Base-by-base conservation (phyloP, 2,329 filamentous ascomycete genomes). In the Exophiala dermatitidis region DNA sequence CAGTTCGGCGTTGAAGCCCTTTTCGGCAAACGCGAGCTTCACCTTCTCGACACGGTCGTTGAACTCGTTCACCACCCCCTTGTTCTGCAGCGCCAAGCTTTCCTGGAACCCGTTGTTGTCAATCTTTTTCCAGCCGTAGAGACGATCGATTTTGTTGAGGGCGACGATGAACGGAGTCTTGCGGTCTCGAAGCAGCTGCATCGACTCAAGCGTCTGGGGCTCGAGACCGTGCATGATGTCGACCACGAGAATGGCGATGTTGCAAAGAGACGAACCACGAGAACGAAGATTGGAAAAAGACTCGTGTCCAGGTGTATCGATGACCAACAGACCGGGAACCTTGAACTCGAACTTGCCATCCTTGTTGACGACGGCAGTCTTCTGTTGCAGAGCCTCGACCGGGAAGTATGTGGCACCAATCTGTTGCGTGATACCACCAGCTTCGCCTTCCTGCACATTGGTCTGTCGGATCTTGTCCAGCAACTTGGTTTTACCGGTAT, bases 221-320 rank as follows among this genome's bases (percentile, higher is more conserved):
- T 98, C 93, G 44, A 98, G 81, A 68, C 94, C 94, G 81, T 98
- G 93, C 93, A 98, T 97, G 67, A 98, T 98, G 77, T 98, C 93
- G 63, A 98, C 91, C 40, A 98, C 94, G 62, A 98, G 77, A 69
- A 98, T 98, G 65, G 93, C 93, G 74, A 98, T 98, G 77, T 98
- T 98, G 74, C 94, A 98, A 54, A 98, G 87, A 9, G 90, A 97
- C 38, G 93, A 97, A 74, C 93, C 93, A 74, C 94, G 84, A 62
- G 91, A 96, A 67, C 94, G 87, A 61, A 98, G 75, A 74, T 98
- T 98, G 60, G 91, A 95, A 82, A 98, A 98, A 66, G 93, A 98
- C 82, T 98, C 93, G 90, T 98, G 93, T 76, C 93, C 93, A 66
- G 93, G 94, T 0, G 93, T 98, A 74, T 98, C 93, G 67, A 98